Evolutionary conservation across 768 basidiomycete species (phyloP).

Genomic region (Leccinum broughii): DNA sequence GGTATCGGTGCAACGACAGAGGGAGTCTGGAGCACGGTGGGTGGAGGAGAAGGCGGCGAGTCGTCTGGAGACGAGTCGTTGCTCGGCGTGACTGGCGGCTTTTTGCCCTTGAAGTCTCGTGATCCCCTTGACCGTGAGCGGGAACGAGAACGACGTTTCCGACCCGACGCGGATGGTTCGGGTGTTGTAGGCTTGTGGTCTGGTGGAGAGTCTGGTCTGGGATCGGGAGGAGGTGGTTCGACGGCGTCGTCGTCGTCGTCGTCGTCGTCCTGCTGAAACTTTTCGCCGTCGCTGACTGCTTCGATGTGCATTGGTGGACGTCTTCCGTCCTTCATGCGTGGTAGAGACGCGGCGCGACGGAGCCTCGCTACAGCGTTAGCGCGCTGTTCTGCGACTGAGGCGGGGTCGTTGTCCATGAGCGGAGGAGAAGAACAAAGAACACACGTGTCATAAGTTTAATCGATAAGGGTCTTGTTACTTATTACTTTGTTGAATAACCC

Average conservation of each 20-base stretch:
- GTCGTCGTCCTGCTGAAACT: conserved; percentile 33
- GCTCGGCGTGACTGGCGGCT: conserved; percentile 47
- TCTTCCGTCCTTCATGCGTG: conserved; percentile 88
- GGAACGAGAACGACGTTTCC: conserved; percentile 73
- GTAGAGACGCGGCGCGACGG: conserved; percentile 88
- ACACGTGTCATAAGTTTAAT: neutral
- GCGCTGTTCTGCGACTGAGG: conserved; percentile 71
- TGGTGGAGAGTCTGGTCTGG: conserved; percentile 29
- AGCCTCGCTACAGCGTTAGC: conserved; percentile 87
- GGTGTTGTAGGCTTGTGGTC: conserved; percentile 38
- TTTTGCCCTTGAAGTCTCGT: conserved; percentile 70
- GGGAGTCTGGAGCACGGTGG: conserved; percentile 26
- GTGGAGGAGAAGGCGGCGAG: conserved; percentile 34
- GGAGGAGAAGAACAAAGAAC: neutral
- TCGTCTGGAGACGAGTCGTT: conserved; percentile 75
- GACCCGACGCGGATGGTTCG: conserved; percentile 40
- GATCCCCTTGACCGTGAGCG: conserved; percentile 62
- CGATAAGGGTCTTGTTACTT: no score
- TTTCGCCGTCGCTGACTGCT: conserved; percentile 82
- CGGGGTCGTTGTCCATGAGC: conserved; percentile 36
- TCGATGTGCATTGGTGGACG: conserved; percentile 86
- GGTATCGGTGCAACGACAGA: conserved; percentile 53
- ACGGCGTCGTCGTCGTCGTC: conserved; percentile 33
- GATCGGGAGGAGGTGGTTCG: conserved; percentile 19
- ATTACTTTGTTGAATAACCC: neutral